Conservation (phyloP, 257 asterid genomes). For the Rubia yunnanensis region DNA sequence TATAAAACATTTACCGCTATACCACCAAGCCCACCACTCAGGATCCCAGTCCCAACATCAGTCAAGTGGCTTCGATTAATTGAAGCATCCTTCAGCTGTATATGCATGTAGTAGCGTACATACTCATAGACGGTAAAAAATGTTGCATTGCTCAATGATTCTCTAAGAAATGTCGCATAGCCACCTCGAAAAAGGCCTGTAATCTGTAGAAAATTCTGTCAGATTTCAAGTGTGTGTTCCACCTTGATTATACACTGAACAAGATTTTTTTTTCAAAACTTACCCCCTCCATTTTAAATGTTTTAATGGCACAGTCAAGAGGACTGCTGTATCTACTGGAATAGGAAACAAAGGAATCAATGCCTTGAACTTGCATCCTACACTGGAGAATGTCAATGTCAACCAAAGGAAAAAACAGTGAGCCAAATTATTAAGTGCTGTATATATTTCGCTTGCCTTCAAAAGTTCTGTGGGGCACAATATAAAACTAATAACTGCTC, state of each 20-base stretch:
- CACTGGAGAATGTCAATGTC: constrained; percentile 71
- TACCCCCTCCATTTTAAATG: constrained; percentile 75
- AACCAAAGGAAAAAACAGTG: constrained; percentile 6
- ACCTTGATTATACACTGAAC: constrained; percentile 12
- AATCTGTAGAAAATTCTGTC: constrained; percentile 45
- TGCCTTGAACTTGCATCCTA: constrained; percentile 97
- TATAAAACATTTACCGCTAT: constrained; percentile 45
- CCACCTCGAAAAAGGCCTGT: constrained; percentile 88
- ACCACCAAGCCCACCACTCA: constrained; percentile 89
- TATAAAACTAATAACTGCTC: constrained; percentile 73
- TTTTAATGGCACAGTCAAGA: constrained; percentile 72
- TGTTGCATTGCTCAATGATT: constrained; percentile 71
- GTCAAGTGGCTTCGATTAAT: constrained; percentile 37
- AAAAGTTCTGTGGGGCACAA: constrained; percentile 85
- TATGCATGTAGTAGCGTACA: constrained; percentile 67
- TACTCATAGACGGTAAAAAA: constrained; percentile 81
- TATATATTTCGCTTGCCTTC: constrained; percentile 47
- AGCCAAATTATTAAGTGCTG: constrained; percentile 5
- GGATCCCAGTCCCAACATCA: constrained; percentile 72
- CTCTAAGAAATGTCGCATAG: constrained; percentile 61
- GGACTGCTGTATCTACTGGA: constrained; percentile 59
- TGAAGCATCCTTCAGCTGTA: constrained; percentile 45
- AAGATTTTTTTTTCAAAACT: constrained; percentile 22
- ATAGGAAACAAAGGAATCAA: constrained; percentile 41
- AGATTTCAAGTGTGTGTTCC: constrained; percentile 24